Evolutionary conservation across 805 yeast genomes (phyloP).

Genomic region (Yamadazyma ubonensis): DNA sequence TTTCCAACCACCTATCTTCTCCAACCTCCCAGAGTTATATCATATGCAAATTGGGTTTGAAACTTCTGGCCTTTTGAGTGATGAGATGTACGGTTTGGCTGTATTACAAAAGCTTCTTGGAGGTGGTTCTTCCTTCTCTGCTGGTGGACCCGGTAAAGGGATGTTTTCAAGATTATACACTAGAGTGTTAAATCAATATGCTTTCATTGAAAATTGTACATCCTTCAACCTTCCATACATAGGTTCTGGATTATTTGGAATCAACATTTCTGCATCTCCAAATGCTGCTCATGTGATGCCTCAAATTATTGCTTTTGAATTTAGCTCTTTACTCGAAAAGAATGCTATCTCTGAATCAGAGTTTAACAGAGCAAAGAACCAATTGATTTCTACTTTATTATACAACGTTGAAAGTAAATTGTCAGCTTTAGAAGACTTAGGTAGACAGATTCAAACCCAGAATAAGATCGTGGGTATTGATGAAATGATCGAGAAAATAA

Average conservation of each 20-base stretch:
- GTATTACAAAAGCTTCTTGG: slow-evolving; percentile 87
- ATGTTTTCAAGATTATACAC: slow-evolving; percentile 95
- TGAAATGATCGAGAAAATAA: slow-evolving; percentile 82
- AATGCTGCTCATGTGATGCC: slow-evolving; percentile 82
- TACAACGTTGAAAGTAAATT: slow-evolving; percentile 92
- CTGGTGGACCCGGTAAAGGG: slow-evolving; percentile 99
- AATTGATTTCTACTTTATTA: slow-evolving; percentile 77
- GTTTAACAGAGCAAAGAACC: slow-evolving; percentile 88
- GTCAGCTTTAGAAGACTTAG: slow-evolving; percentile 94
- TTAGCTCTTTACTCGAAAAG: slow-evolving; percentile 33
- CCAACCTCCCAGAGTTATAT: slow-evolving; percentile 70
- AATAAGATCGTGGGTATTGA: slow-evolving; percentile 69
- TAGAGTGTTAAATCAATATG: slow-evolving; percentile 85
- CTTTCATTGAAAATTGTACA: slow-evolving; percentile 84
- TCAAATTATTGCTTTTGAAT: slow-evolving; percentile 61
- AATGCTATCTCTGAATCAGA: slow-evolving; percentile 63
- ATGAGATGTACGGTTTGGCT: slow-evolving; percentile 88
- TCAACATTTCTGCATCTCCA: slow-evolving; percentile 80
- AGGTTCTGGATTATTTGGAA: slow-evolving; percentile 89
- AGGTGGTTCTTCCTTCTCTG: slow-evolving; percentile 96
- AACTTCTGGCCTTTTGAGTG: slow-evolving; percentile 77
- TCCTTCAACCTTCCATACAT: slow-evolving; percentile 88
- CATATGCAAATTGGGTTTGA: slow-evolving; percentile 88
- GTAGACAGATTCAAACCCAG: slow-evolving; percentile 88
- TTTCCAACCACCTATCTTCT: slow-evolving; percentile 37